These are phyloP conservation scores for Immersiporthe knoxdaviesiana DNA, from an alignment of 2,329 filamentous ascomycete genomes.

Conservation along the genomic window DNA sequence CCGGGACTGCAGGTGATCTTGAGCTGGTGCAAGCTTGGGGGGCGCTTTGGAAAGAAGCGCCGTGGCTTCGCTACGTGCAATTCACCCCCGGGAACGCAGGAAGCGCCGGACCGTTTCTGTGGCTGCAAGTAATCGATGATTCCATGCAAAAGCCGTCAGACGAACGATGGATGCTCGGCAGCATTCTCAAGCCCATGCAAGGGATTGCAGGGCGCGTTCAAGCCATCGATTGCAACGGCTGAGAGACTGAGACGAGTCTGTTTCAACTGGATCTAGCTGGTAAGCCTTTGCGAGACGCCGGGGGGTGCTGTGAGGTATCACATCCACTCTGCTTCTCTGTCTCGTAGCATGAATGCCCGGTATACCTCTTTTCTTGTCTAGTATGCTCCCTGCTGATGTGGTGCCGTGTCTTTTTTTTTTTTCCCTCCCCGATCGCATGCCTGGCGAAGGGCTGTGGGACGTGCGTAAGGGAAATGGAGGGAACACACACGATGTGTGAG, in stretches of 20 bases:
- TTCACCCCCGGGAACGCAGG: neutral
- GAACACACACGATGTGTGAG: neutral
- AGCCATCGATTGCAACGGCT: neutral
- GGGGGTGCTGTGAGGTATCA: neutral
- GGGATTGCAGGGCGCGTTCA: slow-evolving; percentile 1
- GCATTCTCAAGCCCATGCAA: neutral
- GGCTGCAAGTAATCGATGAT: neutral
- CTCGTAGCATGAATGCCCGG: neutral
- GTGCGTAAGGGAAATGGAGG: neutral
- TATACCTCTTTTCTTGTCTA: neutral
- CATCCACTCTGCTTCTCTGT: neutral
- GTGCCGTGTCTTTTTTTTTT: neutral
- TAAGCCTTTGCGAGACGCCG: neutral
- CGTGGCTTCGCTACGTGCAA: neutral
- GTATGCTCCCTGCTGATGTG: neutral
- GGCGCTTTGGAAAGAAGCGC: neutral
- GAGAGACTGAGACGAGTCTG: slow-evolving; percentile 6
- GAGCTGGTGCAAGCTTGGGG: neutral
- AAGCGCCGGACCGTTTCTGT: neutral
- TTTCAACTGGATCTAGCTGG: neutral
- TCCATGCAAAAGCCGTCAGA: neutral
- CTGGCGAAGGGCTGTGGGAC: neutral
- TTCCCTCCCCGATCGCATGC: neutral
- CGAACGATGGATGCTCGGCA: neutral
- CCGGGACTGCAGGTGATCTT: neutral